Evolutionary conservation across 2,329 filamentous ascomycete species (phyloP).

Genomic region (Fusarium humuli): DNA sequence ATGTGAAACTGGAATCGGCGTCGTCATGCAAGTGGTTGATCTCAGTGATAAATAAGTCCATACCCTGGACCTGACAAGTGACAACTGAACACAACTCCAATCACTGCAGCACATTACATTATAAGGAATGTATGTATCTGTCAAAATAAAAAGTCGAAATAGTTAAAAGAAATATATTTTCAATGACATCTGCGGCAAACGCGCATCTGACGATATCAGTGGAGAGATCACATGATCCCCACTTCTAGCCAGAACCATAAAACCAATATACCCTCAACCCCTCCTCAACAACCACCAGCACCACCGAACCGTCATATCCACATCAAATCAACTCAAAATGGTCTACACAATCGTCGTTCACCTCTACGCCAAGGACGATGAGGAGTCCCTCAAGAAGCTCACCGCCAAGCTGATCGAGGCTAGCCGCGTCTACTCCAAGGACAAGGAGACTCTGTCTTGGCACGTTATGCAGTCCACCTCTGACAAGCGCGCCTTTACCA

Average conservation of each 20-base stretch:
- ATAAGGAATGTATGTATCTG: too few relatives aligned
- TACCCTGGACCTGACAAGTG: neutral
- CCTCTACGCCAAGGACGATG: slow-evolving; percentile 75
- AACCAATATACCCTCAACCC: slow-evolving; percentile 19
- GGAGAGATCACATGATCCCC: slow-evolving; percentile 37
- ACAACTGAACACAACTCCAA: neutral
- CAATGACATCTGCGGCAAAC: neutral
- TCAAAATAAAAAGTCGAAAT: too few relatives aligned
- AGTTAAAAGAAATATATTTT: neutral
- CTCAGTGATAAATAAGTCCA: neutral
- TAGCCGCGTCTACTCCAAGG: slow-evolving; percentile 76
- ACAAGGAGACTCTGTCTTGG: slow-evolving; percentile 78
- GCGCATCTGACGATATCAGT: slow-evolving; percentile 27
- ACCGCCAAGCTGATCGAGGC: slow-evolving; percentile 80
- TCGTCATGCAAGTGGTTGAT: neutral
- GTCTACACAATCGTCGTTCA: slow-evolving; percentile 78
- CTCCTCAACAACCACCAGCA: slow-evolving; percentile 12
- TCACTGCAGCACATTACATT: neutral
- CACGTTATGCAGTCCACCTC: slow-evolving; percentile 81
- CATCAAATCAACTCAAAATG: slow-evolving; percentile 55
- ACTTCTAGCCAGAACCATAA: slow-evolving; percentile 26
- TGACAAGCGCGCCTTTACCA: slow-evolving; percentile 77
- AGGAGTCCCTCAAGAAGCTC: slow-evolving; percentile 72
- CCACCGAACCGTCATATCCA: neutral
- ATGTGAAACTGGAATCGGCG: neutral